These are phyloP conservation scores for Paralagenidium karlingii DNA, from an alignment of 352 stramenopile species.

Conservation along the genomic window DNA sequence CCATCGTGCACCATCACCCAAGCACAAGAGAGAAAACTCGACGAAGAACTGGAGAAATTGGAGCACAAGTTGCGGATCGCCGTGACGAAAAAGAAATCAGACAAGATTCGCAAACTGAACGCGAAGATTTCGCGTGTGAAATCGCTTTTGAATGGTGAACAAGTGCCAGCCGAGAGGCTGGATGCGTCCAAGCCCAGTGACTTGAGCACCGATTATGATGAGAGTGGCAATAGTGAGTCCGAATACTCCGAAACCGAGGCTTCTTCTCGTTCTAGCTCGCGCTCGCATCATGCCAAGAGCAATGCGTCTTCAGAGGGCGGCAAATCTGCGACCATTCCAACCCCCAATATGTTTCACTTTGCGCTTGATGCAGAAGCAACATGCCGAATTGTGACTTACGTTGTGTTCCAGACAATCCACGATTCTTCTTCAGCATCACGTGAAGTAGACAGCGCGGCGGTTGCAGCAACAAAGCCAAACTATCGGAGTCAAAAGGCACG, in stretches of 20 bases:
- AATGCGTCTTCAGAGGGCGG: neutral
- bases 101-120: constrained; percentile 82
- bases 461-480: constrained; percentile 8
- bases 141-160: constrained; percentile 63
- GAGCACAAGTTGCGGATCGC: constrained; percentile 84
- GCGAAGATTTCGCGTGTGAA: constrained; percentile 70
- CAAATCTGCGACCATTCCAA: too few species aligned
- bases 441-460: constrained; percentile 4
- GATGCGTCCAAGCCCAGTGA: neutral
- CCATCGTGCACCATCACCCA: constrained; percentile 78
- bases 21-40: constrained; percentile 82
- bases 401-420: constrained; percentile 45
- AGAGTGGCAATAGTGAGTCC: constrained; percentile 76
- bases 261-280: constrained; percentile 10
- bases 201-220: constrained; percentile 32
- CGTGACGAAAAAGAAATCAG: constrained; percentile 81
- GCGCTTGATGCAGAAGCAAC: constrained; percentile 72
- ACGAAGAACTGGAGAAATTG: constrained; percentile 83
- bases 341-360: constrained; percentile 57
- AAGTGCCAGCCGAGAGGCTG: constrained; percentile 29
- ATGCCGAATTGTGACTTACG: constrained; percentile 68
- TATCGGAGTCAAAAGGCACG: constrained; percentile 48
- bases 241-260: constrained; percentile 70
- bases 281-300: constrained; percentile 2
- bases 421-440: constrained; percentile 1